Evolutionary conservation across 139 green algal species (phyloP).

Genomic region (Chlamydomonas schloesseri): DNA sequence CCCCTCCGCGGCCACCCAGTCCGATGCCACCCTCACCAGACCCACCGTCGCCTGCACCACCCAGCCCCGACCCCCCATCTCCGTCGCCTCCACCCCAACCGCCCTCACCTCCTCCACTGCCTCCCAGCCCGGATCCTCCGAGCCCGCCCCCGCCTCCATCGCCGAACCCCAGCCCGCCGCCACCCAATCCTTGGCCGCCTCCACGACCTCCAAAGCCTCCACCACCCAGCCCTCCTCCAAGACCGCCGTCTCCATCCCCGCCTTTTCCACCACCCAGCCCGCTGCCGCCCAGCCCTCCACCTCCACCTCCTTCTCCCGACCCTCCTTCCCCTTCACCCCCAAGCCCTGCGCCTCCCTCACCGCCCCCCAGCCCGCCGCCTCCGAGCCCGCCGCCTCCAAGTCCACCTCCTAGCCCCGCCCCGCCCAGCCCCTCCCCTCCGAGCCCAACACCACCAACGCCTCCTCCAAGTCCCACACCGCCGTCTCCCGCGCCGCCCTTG

Average conservation of each 20-base stretch:
- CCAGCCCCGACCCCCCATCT: background rate
- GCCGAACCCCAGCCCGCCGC: background rate
- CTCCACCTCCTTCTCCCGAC: background rate
- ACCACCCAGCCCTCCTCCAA: background rate
- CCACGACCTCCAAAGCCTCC: background rate
- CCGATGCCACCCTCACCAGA: background rate
- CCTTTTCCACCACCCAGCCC: background rate
- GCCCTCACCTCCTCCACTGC: background rate
- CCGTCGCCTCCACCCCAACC: background rate
- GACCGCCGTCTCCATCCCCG: background rate
- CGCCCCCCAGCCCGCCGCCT: background rate
- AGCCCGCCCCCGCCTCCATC: background rate
- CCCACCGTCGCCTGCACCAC: background rate
- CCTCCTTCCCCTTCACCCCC: background rate
- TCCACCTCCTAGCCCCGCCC: no score
- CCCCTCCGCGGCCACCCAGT: background rate
- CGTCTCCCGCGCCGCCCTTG: no score
- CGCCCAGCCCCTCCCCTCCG: no score
- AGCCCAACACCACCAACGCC: no score
- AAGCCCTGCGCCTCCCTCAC: background rate
- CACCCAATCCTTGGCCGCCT: background rate
- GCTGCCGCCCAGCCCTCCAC: background rate
- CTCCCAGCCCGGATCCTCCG: background rate
- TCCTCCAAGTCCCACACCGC: no score
- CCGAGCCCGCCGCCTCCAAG: background rate